Evolutionary conservation across 768 basidiomycete species (phyloP), one percentile per base, ranked within the genome.

Genomic region (Suillus ampliporus): DNA sequence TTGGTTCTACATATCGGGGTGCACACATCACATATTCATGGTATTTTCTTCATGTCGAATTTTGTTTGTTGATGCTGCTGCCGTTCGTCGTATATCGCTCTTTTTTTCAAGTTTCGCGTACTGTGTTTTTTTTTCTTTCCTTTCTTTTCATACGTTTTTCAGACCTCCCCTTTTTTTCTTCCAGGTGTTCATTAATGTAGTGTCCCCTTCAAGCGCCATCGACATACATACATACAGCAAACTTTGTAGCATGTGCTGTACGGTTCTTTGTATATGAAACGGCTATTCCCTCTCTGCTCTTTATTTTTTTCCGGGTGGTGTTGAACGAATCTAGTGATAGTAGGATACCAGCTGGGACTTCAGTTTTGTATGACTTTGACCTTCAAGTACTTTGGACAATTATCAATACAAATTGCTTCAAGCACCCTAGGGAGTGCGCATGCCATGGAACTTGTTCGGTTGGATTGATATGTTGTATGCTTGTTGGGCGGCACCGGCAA

Each of bases 201-300:
- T 64, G 66, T 69, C 66, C 65, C 68, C 21, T 35, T 26, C 53
- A 38, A 72, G 72, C 67, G n/a, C 34, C 52, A 19, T 40, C 26
- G 5, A 40, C 38, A 40, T 40, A 56, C 54, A 56, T 56, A 53
- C 52, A 53, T 17, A 54, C 35, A 21, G 40, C 54, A 66, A 64
- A 72, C 66, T 66, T 66, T 79, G 77, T 80, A 79, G 76, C 79
- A 77, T 78, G 78, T 73, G 78, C 65, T 80, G 78, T 80, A 79
- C 70, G 69, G 66, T 72, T 58, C 59, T 58, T 37, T 56, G 54
- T 56, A 40, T 71, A 68, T 68, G 71, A 69, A 64, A 48, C 17
- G 44, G 31, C 17, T 69, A 65, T 71, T 52, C 37, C 61, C 61
- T 62, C 59, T 60, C 62, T 62, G 21, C 58, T 60, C 34, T 40